phyloP scores from a whole-genome alignment of 129 eudicot genomes.

The Flaveria brownii region DNA sequence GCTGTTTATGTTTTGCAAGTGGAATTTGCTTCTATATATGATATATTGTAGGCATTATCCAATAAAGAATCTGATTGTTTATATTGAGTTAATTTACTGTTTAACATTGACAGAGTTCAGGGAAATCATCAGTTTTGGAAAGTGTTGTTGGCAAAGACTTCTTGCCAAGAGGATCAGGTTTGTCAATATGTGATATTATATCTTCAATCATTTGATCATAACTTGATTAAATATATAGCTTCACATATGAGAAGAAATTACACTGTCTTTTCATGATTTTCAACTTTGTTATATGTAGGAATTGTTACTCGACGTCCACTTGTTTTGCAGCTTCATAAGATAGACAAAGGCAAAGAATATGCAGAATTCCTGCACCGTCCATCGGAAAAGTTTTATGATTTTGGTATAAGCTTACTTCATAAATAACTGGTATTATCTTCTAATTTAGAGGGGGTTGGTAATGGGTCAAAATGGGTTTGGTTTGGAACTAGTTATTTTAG shows the following conservation, averaged over 20 bases:
- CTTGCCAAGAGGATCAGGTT: slow-evolving; percentile 51
- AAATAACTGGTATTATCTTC: neutral
- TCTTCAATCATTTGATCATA: neutral
- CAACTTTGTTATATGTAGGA: slow-evolving; percentile 30
- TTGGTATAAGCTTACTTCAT: slow-evolving; percentile 35
- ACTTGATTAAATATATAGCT: neutral
- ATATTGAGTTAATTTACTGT: neutral
- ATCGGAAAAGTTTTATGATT: slow-evolving; percentile 51
- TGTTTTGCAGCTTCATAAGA: slow-evolving; percentile 61
- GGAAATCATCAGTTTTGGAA: slow-evolving; percentile 45
- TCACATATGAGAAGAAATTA: neutral
- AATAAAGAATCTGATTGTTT: slow-evolving; percentile 8
- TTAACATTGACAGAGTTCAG: slow-evolving; percentile 40
- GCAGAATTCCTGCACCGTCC: slow-evolving; percentile 58
- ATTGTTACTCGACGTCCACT: slow-evolving; percentile 55
- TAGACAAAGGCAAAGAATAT: slow-evolving; percentile 55
- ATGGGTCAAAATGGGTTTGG: neutral
- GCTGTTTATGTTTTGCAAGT: neutral
- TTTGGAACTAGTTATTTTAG: neutral
- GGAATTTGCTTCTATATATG: neutral
- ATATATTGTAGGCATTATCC: neutral
- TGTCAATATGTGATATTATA: slow-evolving; percentile 8
- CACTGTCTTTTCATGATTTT: neutral
- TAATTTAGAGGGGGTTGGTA: neutral
- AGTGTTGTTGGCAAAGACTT: slow-evolving; percentile 48